phyloP scores from a whole-genome alignment of 2,329 filamentous ascomycete genomes.

The Pezicula carpinea region DNA sequence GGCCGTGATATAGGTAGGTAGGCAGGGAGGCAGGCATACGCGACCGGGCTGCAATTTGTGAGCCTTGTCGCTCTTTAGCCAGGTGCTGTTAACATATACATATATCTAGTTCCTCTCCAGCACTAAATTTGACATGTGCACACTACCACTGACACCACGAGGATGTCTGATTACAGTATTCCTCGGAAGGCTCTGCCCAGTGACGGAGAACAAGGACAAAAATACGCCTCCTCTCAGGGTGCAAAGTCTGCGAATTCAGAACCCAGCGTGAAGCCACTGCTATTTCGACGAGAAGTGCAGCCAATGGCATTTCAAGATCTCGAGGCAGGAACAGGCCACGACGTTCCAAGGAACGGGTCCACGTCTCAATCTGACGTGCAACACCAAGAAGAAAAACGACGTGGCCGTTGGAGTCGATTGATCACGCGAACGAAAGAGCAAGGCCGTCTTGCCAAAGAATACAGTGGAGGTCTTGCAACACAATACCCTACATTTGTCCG shows the following conservation, averaged over 20 bases:
- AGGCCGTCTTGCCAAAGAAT: neutral
- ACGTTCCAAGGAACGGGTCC: no score
- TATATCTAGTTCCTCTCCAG: no score
- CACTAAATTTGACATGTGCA: no score
- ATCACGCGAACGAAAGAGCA: neutral
- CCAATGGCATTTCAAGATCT: neutral
- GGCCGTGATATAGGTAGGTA: no score
- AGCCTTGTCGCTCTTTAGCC: no score
- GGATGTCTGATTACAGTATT: neutral
- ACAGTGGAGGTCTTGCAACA: neutral
- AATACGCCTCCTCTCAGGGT: neutral
- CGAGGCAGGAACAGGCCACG: neutral
- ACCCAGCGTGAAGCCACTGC: neutral
- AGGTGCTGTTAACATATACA: no score
- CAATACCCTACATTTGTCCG: neutral
- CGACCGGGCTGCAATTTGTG: no score
- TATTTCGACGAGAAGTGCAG: neutral
- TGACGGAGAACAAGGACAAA: neutral
- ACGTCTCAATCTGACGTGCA: no score
- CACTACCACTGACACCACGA: no score
- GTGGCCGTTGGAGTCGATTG: neutral
- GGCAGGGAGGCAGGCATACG: no score
- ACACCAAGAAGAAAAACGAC: neutral
- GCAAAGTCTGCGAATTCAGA: neutral
- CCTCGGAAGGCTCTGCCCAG: neutral